Conservation (phyloP, 192 early-diverging fungal genomes). For the Coemansia sp. region DNA sequence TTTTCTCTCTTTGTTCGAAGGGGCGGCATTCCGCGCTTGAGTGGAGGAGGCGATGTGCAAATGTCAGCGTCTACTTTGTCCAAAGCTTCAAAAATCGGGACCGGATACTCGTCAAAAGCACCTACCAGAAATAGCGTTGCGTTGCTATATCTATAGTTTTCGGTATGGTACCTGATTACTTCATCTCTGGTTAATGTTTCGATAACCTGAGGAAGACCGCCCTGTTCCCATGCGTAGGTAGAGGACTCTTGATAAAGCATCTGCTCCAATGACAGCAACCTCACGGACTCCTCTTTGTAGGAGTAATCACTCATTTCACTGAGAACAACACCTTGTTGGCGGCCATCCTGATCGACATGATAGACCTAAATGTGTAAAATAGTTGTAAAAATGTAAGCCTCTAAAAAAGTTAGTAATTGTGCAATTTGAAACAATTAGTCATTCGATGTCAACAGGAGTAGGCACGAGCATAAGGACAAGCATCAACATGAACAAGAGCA, state of each 20-base stretch:
- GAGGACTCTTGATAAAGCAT: conserved; percentile 53
- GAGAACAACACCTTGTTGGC: conserved; percentile 76
- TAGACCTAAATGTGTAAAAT: conserved; percentile 44
- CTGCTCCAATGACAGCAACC: conserved; percentile 28
- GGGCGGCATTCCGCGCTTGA: conserved; percentile 45
- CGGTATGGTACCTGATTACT: conserved; percentile 69
- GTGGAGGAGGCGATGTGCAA: conserved; percentile 18
- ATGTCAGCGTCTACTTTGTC: conserved; percentile 31
- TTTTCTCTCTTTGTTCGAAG: conserved; percentile 39
- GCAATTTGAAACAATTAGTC: neutral
- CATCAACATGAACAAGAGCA: too few species aligned
- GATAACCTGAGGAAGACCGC: conserved; percentile 74
- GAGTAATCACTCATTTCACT: conserved; percentile 79
- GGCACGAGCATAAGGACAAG: neutral
- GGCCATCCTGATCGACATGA: conserved; percentile 71
- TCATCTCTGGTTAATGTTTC: conserved; percentile 66
- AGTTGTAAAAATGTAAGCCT: neutral
- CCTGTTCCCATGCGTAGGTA: conserved; percentile 76
- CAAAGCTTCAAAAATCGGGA: conserved; percentile 53
- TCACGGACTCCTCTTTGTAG: conserved; percentile 69
- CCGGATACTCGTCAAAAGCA: conserved; percentile 38
- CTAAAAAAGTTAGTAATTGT: neutral
- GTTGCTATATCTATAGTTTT: conserved; percentile 70
- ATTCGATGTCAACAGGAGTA: too few species aligned
- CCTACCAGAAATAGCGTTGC: conserved; percentile 68